Evolutionary conservation across 352 stramenopile species (phyloP).

Genomic region (Phytophthora ramorum): DNA sequence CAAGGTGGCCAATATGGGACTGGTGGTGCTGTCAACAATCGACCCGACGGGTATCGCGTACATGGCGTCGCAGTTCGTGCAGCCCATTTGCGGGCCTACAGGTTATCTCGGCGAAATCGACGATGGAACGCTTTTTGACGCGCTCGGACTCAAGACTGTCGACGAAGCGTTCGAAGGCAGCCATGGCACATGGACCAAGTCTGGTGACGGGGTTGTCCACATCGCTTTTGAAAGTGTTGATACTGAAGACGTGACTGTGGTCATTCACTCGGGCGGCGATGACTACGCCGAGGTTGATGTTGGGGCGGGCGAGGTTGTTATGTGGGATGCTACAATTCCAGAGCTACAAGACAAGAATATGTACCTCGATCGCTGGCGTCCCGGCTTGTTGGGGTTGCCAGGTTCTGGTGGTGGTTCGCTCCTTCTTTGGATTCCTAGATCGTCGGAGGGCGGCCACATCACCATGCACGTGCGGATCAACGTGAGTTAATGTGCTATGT

Average conservation of each 20-base stretch:
- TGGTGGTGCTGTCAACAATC: slow-evolving; percentile 32
- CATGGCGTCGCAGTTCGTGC: slow-evolving; percentile 39
- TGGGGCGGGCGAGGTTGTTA: slow-evolving; percentile 11
- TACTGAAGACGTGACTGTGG: slow-evolving; percentile 17
- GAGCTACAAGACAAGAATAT: slow-evolving; percentile 36
- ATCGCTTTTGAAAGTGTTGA: slow-evolving; percentile 21
- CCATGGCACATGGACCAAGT: slow-evolving; percentile 26
- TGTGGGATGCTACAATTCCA: slow-evolving; percentile 17
- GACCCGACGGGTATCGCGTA: slow-evolving; percentile 41
- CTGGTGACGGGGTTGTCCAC: slow-evolving; percentile 28
- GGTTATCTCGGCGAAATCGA: slow-evolving; percentile 34
- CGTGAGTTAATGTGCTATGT: slow-evolving; percentile 16
- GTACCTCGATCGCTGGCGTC: slow-evolving; percentile 33
- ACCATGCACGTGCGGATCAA: slow-evolving; percentile 49
- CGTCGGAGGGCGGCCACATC: slow-evolving; percentile 35
- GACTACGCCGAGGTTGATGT: slow-evolving; percentile 21
- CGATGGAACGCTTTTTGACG: slow-evolving; percentile 22
- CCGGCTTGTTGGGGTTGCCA: slow-evolving; percentile 43
- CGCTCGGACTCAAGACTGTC: slow-evolving; percentile 12
- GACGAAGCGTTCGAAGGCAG: slow-evolving; percentile 32
- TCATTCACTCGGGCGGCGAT: slow-evolving; percentile 20
- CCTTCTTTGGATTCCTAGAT: slow-evolving; percentile 45
- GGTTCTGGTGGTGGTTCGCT: slow-evolving; percentile 36
- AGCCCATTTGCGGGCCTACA: slow-evolving; percentile 41
- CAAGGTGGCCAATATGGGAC: slow-evolving; percentile 36